These are phyloP conservation scores for Parsonsia alboflavescens DNA, from an alignment of 257 asterid genomes.

Conservation along the genomic window DNA sequence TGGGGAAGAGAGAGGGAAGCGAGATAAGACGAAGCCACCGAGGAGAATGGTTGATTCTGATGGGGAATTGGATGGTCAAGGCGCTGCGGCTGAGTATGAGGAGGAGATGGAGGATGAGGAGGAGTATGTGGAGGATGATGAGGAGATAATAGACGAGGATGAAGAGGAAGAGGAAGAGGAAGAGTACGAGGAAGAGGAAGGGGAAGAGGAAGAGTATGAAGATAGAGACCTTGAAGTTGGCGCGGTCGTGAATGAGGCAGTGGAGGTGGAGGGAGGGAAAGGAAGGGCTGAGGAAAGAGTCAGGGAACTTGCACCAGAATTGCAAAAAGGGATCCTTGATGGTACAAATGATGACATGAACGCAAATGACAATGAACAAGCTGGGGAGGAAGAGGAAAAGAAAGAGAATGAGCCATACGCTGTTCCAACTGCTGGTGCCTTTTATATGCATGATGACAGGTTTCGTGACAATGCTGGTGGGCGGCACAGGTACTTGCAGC, in stretches of 20 bases:
- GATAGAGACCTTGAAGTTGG: conserved; percentile 24
- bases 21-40: conserved; percentile 37
- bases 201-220: conserved; percentile 24
- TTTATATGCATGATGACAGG: conserved; percentile 98
- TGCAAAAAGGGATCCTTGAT: conserved; percentile 29
- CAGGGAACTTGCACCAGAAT: conserved; percentile 26
- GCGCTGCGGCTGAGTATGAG: conserved; percentile 53
- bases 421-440: conserved; percentile 98
- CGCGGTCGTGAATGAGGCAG: conserved; percentile 28
- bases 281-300: conserved; percentile 23
- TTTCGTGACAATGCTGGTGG: conserved; percentile 80
- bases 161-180: conserved; percentile 31
- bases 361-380: conserved; percentile 29
- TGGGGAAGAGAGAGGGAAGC: conserved; percentile 22
- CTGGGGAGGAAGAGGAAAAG: conserved; percentile 46
- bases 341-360: conserved; percentile 29
- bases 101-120: conserved; percentile 45
- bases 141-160: conserved; percentile 24
- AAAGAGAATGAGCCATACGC: conserved; percentile 81
- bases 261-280: conserved; percentile 28
- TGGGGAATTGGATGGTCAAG: conserved; percentile 65
- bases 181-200: conserved; percentile 30
- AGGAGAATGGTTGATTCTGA: conserved; percentile 51
- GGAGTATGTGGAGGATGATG: conserved; percentile 47
- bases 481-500: conserved; percentile 50